Base-by-base conservation (phyloP, 768 basidiomycete species). In the Pulveroboletus sp. region DNA sequence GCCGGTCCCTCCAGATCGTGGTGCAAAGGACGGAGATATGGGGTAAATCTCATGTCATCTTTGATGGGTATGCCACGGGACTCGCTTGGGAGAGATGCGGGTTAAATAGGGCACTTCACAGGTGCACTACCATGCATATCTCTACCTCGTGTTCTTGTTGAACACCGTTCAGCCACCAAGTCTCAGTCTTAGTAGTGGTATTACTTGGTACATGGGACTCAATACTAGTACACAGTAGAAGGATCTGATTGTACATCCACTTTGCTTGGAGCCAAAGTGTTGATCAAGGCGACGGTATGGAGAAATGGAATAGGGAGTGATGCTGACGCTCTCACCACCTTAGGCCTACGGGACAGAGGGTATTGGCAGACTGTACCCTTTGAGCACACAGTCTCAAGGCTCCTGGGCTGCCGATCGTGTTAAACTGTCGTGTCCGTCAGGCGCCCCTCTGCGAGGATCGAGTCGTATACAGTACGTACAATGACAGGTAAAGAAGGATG, bases 11-110 rank as follows among this genome's bases (percentile, higher is more conserved):
- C 80, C 86, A 81, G 77, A 82, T 76, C 67, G 76, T 53, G 76
- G 79, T 61, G 74, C 77, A 51, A 88, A 88, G 69, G 84, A 88
- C 58, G 85, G 82, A 47, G 86, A 89, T 64, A 85, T 79, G 38
- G 86, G 86, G 54, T 89, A 75, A 67, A 47, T 17, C 26, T 32
- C 8, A 13, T 30, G 11, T n/a, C 24, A 26, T 43, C 37, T 45
- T 27, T 18, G 35, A 49, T 49, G 17, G 35, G 14, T 47, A 45
- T 24, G 18, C 36, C 8, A 14, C 38, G 6, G 40, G 24, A 31
- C 36, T 35, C 40, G 13, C 40, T 28, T 31, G 42, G 83, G 83
- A 55, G 85, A 73, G 66, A 43, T 35, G 46, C 35, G 21, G 17
- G 42, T 3, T 18, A 17, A n/a, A 54, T 31, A 37, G 27, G 17